A percentile compares a stretch with the other conserved stretches of the same genome.
phyloP scores from a whole-genome alignment of 1,139 yeast species.

The Sugiyamaella pinicola region DNA sequence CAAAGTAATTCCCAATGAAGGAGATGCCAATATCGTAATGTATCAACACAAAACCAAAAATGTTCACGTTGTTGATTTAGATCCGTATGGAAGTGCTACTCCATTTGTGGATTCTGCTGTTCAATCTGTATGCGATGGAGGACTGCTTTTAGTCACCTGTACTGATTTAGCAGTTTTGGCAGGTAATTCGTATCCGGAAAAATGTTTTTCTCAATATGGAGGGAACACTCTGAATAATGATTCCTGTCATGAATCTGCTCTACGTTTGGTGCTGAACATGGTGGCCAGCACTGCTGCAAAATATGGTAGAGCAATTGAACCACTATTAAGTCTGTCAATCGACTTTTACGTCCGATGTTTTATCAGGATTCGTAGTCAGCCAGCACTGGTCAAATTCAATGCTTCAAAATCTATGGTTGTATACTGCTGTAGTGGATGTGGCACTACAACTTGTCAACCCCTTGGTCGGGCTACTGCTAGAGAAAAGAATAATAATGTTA shows the following conservation, averaged over 20 bases:
- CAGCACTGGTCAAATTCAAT: conserved; percentile 74
- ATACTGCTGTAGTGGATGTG: conserved; percentile 88
- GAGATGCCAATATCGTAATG: conserved; percentile 89
- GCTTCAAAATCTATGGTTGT: conserved; percentile 71
- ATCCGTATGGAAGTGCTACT: conserved; percentile 96
- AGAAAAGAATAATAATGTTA: conserved; percentile 34
- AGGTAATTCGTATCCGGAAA: conserved; percentile 94
- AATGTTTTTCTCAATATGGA: conserved; percentile 94
- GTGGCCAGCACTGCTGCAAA: conserved; percentile 85
- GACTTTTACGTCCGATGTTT: conserved; percentile 91
- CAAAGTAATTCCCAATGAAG: conserved; percentile 65
- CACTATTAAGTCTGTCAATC: conserved; percentile 78
- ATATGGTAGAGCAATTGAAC: conserved; percentile 84
- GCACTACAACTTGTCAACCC: conserved; percentile 67
- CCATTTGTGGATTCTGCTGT: conserved; percentile 93
- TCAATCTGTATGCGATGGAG: conserved; percentile 78
- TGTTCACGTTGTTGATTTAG: conserved; percentile 81
- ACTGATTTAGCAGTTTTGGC: conserved; percentile 96
- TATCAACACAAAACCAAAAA: conserved; percentile 49
- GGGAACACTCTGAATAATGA: conserved; percentile 82
- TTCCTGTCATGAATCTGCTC: conserved; percentile 90
- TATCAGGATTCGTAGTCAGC: conserved; percentile 73
- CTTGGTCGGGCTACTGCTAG: conserved; percentile 60
- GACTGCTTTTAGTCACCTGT: conserved; percentile 85
- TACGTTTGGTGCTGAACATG: conserved; percentile 76